These are phyloP conservation scores for Exserohilum rostratum DNA, from an alignment of 2,329 filamentous ascomycete genomes.

Conservation along the genomic window DNA sequence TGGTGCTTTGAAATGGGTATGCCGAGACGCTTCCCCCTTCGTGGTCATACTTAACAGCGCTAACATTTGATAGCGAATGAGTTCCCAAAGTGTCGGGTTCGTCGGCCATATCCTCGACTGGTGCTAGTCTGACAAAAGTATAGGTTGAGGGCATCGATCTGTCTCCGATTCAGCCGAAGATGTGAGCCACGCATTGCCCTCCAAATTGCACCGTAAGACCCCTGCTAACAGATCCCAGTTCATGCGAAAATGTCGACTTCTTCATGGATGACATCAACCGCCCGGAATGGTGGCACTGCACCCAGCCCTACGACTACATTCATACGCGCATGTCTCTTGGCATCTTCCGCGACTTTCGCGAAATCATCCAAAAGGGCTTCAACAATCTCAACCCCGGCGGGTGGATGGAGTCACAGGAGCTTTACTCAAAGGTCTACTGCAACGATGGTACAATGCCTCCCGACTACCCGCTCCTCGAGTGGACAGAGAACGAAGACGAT, in stretches of 20 bases:
- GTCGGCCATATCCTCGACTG: constrained; percentile 3
- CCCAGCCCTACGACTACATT: constrained; percentile 61
- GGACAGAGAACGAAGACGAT: constrained; percentile 52
- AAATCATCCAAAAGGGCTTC: constrained; percentile 60
- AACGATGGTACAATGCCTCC: constrained; percentile 61
- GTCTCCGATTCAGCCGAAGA: constrained; percentile 49
- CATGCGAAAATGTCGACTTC: constrained; percentile 76
- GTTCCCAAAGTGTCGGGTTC: constrained; percentile 43
- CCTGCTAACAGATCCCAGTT: constrained; percentile 22
- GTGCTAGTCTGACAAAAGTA: constrained; percentile 19
- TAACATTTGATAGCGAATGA: constrained; percentile 39
- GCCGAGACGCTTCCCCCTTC: constrained; percentile 10
- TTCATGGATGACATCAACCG: constrained; percentile 72
- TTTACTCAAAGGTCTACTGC: constrained; percentile 55
- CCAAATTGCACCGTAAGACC: neutral
- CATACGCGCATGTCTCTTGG: constrained; percentile 66
- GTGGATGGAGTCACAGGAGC: constrained; percentile 54
- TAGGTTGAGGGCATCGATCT: constrained; percentile 52
- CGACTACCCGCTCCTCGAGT: constrained; percentile 56
- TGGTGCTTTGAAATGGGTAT: constrained; percentile 53
- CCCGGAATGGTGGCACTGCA: constrained; percentile 62
- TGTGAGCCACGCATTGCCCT: constrained; percentile 23
- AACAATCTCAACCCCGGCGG: constrained; percentile 63
- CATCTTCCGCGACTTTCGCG: constrained; percentile 62
- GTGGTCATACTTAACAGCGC: neutral